Percentiles rank a stretch among this genome's conserved stretches.
Evolutionary conservation across 208 protist species (phyloP).

Genomic region (Crithidia expoeki): DNA sequence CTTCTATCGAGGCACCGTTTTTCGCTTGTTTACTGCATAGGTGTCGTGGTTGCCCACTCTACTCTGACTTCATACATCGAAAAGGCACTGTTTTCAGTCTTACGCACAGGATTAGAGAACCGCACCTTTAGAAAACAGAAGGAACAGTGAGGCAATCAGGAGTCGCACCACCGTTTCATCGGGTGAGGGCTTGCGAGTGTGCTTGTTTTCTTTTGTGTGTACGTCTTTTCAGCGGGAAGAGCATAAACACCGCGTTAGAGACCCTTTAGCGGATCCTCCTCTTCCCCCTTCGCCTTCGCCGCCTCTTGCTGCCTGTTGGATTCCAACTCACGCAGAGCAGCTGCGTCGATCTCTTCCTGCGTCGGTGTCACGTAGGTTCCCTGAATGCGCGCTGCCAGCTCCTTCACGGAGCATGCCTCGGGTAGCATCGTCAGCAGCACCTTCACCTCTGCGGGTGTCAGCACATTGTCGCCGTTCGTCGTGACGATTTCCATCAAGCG

Average conservation of each 20-base stretch:
- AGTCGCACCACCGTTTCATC: too few relatives aligned
- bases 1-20: too few relatives aligned
- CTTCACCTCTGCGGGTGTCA: conserved; percentile 81
- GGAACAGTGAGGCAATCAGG: too few relatives aligned
- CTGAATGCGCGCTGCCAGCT: conserved; percentile 82
- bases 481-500: conserved; percentile 72
- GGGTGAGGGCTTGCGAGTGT: too few relatives aligned
- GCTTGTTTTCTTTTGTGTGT: too few relatives aligned
- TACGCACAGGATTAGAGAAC: too few relatives aligned
- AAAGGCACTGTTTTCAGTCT: too few relatives aligned
- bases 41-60: too few relatives aligned
- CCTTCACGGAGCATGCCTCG: conserved; percentile 58
- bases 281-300: conserved; percentile 35
- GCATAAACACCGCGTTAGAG: conserved; percentile 21
- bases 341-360: conserved; percentile 70
- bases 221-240: too few relatives aligned
- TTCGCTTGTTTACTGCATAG: too few relatives aligned
- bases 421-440: conserved; percentile 51
- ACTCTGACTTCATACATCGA: neutral
- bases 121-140: too few relatives aligned
- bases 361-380: conserved; percentile 83
- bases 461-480: conserved; percentile 79
- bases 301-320: conserved; percentile 51
- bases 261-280: conserved; percentile 54
- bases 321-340: conserved; percentile 49